Base-by-base conservation (phyloP, 2,329 filamentous ascomycete species). In the Rasamsonia emersonii region DNA sequence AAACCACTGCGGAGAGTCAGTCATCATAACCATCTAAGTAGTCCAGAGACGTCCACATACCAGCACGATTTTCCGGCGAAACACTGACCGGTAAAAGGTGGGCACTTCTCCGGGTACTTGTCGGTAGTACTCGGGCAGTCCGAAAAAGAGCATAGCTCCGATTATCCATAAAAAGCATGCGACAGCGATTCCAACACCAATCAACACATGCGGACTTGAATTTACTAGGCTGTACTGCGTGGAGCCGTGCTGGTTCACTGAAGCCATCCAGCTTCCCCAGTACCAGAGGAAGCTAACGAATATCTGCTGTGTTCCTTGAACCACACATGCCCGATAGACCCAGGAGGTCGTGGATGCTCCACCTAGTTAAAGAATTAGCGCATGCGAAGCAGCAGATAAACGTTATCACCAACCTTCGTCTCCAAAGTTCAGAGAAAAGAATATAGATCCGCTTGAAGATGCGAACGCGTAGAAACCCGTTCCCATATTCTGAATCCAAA, bases 351-450 rank as follows among this genome's bases (percentile, higher is more conserved):
- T 65, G 8, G 73, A 70, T 4, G 68, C 63, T 26, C 71, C 70
- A 28, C 35, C 38, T 40, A 14, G n/a, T n/a, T n/a, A n/a, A n/a
- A n/a, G n/a, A n/a, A n/a, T n/a, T n/a, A n/a, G n/a, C n/a, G n/a
- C n/a, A n/a, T n/a, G n/a, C n/a, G n/a, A n/a, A n/a, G n/a, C n/a
- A n/a, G n/a, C n/a, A n/a, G n/a, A n/a, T n/a, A n/a, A n/a, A n/a
- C n/a, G n/a, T n/a, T 18, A 4, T 14, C 19, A 24, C 30, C 30
- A 28, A 39, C 70, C 70, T 59, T 75, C 71, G 38, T 68, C 67
- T 37, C 73, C 73, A 44, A 77, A 77, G 53, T 77, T 78, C 33
- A 76, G 62, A 4, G 73, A 67, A 48, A 78, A 78, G 58, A 70
- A 75, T 36, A 78, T 59, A 3, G 68, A 69, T 9, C 75, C 75